Percentiles rank a stretch among this genome's conserved stretches.
phyloP scores from a whole-genome alignment of 768 basidiomycete genomes.

The Gautieria morchelliformis region DNA sequence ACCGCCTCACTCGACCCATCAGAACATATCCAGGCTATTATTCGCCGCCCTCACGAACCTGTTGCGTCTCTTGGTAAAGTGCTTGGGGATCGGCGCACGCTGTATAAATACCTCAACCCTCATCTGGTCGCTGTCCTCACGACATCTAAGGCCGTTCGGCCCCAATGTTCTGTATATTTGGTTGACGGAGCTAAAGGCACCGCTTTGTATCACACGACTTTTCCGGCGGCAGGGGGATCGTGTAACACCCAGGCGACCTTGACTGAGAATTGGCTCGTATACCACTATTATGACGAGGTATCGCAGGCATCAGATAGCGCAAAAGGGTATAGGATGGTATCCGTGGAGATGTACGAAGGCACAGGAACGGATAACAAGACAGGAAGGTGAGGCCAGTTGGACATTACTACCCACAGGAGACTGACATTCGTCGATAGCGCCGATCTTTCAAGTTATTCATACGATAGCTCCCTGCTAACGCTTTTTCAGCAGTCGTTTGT shows the following conservation, averaged over 20 bases:
- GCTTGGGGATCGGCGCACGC: conserved; percentile 73
- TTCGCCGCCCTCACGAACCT: conserved; percentile 39
- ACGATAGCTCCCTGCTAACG: conserved; percentile 42
- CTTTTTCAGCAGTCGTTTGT: conserved; percentile 61
- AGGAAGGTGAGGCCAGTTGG: conserved; percentile 42
- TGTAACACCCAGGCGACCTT: conserved; percentile 66
- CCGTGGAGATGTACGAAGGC: conserved; percentile 87
- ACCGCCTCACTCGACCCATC: conserved; percentile 41
- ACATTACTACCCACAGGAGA: neutral
- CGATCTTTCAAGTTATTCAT: conserved; percentile 45
- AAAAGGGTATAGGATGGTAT: conserved; percentile 67
- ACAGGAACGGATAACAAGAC: conserved; percentile 54
- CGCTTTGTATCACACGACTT: conserved; percentile 52
- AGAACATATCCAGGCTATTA: conserved; percentile 48
- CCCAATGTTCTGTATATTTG: conserved; percentile 58
- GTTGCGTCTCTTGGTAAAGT: conserved; percentile 79
- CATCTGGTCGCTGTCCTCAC: conserved; percentile 65
- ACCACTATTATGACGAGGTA: conserved; percentile 69
- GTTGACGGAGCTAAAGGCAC: conserved; percentile 76
- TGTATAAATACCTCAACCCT: conserved; percentile 93
- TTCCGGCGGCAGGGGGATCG: conserved; percentile 34
- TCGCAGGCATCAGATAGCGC: conserved; percentile 28
- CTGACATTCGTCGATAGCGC: conserved; percentile 27
- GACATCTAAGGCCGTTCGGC: conserved; percentile 16
- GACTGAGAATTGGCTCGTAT: conserved; percentile 90